Evolutionary conservation across 768 basidiomycete species (phyloP).

Genomic region (Pseudohyphozyma bogoriensis): DNA sequence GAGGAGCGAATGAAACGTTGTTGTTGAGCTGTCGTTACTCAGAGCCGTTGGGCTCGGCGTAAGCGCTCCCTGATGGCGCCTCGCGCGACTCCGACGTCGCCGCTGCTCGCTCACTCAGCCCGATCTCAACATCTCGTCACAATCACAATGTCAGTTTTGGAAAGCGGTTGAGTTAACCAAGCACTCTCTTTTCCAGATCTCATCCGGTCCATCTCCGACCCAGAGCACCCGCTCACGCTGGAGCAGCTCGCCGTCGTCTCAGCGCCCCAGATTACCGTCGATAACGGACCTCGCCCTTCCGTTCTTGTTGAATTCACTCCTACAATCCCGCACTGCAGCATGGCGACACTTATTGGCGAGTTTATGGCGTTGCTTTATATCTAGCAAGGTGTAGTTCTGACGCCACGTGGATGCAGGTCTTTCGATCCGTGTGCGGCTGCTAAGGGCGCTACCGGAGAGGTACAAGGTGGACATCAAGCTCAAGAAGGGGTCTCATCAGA

Average conservation of each 20-base stretch:
- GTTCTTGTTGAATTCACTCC: slow-evolving; percentile 89
- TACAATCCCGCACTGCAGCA: slow-evolving; percentile 89
- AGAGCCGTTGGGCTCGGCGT: background rate
- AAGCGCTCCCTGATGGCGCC: background rate
- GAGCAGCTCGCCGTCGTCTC: slow-evolving; percentile 95
- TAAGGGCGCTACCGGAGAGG: slow-evolving; percentile 78
- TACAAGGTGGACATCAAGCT: slow-evolving; percentile 91
- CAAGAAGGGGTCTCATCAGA: slow-evolving; percentile 91
- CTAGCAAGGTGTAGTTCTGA: background rate
- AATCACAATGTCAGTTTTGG: background rate
- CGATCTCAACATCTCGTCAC: too few relatives aligned
- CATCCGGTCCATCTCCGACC: slow-evolving; percentile 83
- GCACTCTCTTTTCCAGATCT: slow-evolving; percentile 48
- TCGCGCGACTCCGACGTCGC: background rate
- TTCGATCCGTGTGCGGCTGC: slow-evolving; percentile 84
- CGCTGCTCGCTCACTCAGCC: background rate
- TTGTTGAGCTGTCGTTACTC: background rate
- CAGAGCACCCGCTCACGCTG: slow-evolving; percentile 81
- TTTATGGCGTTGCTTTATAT: background rate
- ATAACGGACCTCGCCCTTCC: slow-evolving; percentile 47
- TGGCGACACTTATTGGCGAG: slow-evolving; percentile 90
- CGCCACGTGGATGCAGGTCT: slow-evolving; percentile 49
- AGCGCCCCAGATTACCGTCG: slow-evolving; percentile 63
- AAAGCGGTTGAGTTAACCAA: too few relatives aligned
- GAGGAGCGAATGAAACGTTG: background rate